Evolutionary conservation across 768 basidiomycete species (phyloP).

Genomic region (Erythrobasidium yunnanense): DNA sequence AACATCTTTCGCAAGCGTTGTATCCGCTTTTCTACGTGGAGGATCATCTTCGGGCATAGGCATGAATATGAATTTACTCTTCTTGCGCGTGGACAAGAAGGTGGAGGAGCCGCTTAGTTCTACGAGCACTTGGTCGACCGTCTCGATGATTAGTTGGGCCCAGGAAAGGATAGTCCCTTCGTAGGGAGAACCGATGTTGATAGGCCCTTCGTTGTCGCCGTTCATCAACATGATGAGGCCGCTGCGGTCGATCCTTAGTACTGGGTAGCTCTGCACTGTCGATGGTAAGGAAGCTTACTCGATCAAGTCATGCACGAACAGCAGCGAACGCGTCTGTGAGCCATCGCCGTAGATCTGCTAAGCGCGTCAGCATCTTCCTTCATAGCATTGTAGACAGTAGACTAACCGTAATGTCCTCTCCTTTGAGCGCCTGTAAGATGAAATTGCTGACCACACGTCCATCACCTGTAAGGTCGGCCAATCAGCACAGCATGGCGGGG

Average conservation of each 20-base stretch:
- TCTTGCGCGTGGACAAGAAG: constrained; percentile 38
- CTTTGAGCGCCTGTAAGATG: constrained; percentile 90
- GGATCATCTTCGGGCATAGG: constrained; percentile 77
- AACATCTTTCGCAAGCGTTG: constrained; percentile 69
- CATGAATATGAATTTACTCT: constrained; percentile 57
- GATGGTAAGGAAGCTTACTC: constrained; percentile 62
- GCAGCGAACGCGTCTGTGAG: constrained; percentile 43
- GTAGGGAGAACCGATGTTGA: constrained; percentile 90
- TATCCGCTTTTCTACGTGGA: constrained; percentile 85
- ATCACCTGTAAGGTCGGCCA: too few species aligned
- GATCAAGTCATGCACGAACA: constrained; percentile 94
- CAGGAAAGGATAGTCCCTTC: constrained; percentile 95
- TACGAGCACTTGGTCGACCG: constrained; percentile 82
- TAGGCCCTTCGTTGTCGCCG: constrained; percentile 79
- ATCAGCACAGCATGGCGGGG: constrained; percentile 49
- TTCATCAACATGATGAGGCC: constrained; percentile 54
- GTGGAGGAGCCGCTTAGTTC: constrained; percentile 42
- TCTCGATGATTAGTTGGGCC: constrained; percentile 78
- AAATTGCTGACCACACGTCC: constrained; percentile 99
- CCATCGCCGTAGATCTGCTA: constrained; percentile 47
- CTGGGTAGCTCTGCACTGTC: neutral
- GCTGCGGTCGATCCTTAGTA: neutral
- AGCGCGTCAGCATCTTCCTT: neutral
- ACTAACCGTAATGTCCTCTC: constrained; percentile 82
- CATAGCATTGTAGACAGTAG: constrained; percentile 49